Evolutionary conservation across 495 filamentous ascomycete genomes (phyloP).

Genomic region (Penicillium turbatum): DNA sequence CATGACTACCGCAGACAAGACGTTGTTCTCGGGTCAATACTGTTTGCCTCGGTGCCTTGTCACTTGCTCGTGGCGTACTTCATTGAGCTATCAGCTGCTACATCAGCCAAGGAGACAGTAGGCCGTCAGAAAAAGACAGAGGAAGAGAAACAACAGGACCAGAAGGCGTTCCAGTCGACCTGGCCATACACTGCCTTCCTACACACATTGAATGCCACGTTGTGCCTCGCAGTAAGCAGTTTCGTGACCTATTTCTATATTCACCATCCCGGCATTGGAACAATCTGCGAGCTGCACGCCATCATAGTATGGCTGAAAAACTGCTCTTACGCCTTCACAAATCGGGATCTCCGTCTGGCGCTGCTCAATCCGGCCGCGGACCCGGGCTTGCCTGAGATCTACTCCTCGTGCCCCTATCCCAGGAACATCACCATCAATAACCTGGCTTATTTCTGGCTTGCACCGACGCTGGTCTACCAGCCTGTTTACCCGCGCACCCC

Average conservation of each 20-base stretch:
- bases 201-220: conserved; percentile 76
- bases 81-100: conserved; percentile 77
- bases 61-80: conserved; percentile 86
- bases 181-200: conserved; percentile 74
- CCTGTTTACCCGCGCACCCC: conserved; percentile 84
- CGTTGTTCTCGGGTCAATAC: conserved; percentile 63
- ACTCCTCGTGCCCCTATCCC: conserved; percentile 81
- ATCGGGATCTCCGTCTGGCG: conserved; percentile 88
- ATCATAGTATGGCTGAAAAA: conserved; percentile 95
- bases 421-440: conserved; percentile 83
- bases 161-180: conserved; percentile 56
- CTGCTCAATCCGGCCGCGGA: conserved; percentile 61
- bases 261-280: conserved; percentile 90
- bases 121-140: conserved; percentile 58
- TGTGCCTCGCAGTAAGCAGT: conserved; percentile 77
- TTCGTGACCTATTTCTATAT: conserved; percentile 83
- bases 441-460: conserved; percentile 93
- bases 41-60: conserved; percentile 82
- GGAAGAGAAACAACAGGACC: conserved; percentile 48
- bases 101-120: conserved; percentile 63
- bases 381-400: conserved; percentile 69
- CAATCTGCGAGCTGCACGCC: conserved; percentile 83
- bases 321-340: conserved; percentile 92
- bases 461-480: conserved; percentile 93
- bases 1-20: conserved; percentile 83